phyloP scores from a whole-genome alignment of 2,329 filamentous ascomycete species.

The Botrytis squamosa region DNA sequence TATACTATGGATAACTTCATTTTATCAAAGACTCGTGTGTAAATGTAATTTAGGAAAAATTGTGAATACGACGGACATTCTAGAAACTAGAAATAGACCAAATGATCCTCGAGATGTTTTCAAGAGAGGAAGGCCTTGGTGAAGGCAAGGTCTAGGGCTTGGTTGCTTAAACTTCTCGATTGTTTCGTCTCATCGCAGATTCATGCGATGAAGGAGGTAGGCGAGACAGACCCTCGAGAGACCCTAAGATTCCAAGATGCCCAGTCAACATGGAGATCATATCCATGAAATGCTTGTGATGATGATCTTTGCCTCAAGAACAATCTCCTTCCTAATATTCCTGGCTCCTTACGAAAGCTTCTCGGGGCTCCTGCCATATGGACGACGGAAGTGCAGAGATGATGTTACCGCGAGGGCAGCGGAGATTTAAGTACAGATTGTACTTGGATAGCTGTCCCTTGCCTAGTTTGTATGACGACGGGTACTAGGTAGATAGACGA shows the following conservation, averaged over 20 bases:
- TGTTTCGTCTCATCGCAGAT: background rate
- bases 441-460: background rate
- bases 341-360: constrained; percentile 7
- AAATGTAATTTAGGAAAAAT: background rate
- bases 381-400: background rate
- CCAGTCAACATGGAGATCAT: background rate
- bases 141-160: background rate
- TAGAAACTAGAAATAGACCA: background rate
- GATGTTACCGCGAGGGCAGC: background rate
- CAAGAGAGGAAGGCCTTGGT: background rate
- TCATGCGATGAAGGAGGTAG: constrained; percentile 11
- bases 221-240: background rate
- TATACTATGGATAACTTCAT: background rate
- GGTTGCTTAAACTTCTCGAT: background rate
- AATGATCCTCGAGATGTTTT: background rate
- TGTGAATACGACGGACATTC: background rate
- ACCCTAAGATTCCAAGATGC: background rate
- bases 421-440: constrained; percentile 5
- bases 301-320: constrained; percentile 1
- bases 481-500: background rate
- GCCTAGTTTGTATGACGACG: background rate
- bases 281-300: constrained; percentile 9
- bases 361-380: background rate
- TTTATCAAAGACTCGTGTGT: background rate
- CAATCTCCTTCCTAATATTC: background rate